Evolutionary conservation across 1,284 basidiomycete species (phyloP), one percentile per base, ranked within the genome.

Genomic region (Fomitopsis palustris): DNA sequence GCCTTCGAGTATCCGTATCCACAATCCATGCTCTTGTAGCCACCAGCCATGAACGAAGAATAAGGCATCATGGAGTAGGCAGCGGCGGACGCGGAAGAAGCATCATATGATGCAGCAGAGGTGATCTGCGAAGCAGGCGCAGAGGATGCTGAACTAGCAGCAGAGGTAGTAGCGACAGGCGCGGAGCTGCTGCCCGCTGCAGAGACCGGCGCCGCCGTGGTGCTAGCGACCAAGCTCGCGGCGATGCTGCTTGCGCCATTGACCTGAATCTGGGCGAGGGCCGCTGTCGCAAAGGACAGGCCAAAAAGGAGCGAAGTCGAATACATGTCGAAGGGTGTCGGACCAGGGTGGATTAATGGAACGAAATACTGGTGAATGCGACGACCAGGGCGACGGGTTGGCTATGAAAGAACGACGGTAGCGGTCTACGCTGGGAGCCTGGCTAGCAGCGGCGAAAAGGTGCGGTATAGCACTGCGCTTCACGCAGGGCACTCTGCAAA

Each of bases 341-440:
- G 55, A 56, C 35, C 12, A 56, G 54, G 54, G 58, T 6, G 31
- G n/a, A 10, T 54, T 52, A 62, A 62, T 67, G 65, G 65, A 61
- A 64, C 60, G 57, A 65, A 65, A 38, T 64, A 54, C 53, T 55
- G 60, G 29, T 61, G 60, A 59, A 58, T 63, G 64, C 64, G 61
- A 60, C 63, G 64, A 62, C 67, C 67, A 64, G 69, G 55, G 68
- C 68, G 74, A 74, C 76, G 72, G 71, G 65, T 69, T 73, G 72
- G 72, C 68, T 69, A 16, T 70, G 74, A 70, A 74, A 72, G 75
- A 75, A 53, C 68, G 74, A 75, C 73, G 70, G 64, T 71, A 85
- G 86, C 86, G 86, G 76, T 89, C 86, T 83, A 88, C 86, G 86
- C 86, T 85, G 64, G 54, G 27, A 62, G 65, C 70, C 71, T 72